Conservation (phyloP, 495 filamentous ascomycete genomes). For the Lepraria neglecta region DNA sequence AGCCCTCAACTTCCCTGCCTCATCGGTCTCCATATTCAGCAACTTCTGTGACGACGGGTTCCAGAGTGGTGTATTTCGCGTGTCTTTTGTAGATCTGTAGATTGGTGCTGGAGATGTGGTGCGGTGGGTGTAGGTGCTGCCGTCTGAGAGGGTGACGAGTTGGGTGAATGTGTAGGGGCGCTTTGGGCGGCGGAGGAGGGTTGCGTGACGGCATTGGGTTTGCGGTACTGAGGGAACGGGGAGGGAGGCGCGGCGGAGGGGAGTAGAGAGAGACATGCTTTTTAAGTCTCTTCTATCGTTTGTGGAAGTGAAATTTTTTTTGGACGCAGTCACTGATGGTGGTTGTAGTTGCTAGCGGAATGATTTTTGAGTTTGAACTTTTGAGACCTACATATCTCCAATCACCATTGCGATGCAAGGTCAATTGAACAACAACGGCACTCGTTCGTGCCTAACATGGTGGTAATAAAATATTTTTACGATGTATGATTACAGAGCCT, state of each 20-base stretch:
- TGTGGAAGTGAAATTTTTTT: too few species aligned
- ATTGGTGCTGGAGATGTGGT: conserved; percentile 79
- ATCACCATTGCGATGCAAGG: too few species aligned
- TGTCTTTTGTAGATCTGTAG: conserved; percentile 74
- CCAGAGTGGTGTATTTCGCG: conserved; percentile 82
- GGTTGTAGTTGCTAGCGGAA: too few species aligned
- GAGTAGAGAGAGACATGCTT: conserved; percentile 37
- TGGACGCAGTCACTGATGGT: too few species aligned
- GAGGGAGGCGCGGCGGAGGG: conserved; percentile 41
- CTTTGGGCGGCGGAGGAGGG: conserved; percentile 78
- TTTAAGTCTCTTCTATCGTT: background rate
- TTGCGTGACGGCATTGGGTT: conserved; percentile 59
- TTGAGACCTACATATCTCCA: too few species aligned
- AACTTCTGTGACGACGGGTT: conserved; percentile 74
- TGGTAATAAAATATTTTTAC: too few species aligned
- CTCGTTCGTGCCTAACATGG: too few species aligned
- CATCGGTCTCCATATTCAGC: conserved; percentile 85
- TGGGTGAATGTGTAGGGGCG: conserved; percentile 96
- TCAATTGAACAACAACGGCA: too few species aligned
- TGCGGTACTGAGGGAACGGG: conserved; percentile 17
- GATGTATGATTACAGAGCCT: background rate
- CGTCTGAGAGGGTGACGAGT: conserved; percentile 89
- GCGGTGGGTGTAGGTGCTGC: conserved; percentile 76
- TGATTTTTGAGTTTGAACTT: too few species aligned
- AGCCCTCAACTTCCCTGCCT: conserved; percentile 81